These are phyloP conservation scores for Rhizopus arrhizus DNA, from an alignment of 371 early-diverging fungal genomes.

Conservation along the genomic window DNA sequence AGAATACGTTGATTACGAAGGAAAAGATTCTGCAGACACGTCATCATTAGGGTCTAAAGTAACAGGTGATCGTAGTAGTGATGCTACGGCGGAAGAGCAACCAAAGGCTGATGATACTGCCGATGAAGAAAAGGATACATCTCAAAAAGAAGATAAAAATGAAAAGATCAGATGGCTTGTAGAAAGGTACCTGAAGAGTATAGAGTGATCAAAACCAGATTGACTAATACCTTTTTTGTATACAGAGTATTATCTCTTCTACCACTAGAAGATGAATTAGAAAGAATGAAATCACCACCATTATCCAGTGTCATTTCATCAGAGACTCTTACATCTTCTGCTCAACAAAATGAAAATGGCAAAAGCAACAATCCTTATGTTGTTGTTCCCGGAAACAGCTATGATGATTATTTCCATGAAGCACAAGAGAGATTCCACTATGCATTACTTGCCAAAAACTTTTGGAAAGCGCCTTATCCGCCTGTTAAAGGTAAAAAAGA, in stretches of 20 bases:
- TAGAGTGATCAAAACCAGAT: neutral
- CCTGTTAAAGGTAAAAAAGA: conserved; percentile 45
- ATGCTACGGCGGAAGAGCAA: conserved; percentile 15
- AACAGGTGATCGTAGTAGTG: conserved; percentile 36
- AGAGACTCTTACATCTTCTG: conserved; percentile 35
- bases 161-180: conserved; percentile 56
- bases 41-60: conserved; percentile 42
- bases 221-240: neutral
- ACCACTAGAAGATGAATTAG: conserved; percentile 56
- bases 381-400: conserved; percentile 53
- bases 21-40: conserved; percentile 31
- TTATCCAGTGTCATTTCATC: conserved; percentile 40
- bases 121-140: conserved; percentile 12
- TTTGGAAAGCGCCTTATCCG: conserved; percentile 54
- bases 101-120: conserved; percentile 24
- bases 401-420: conserved; percentile 58
- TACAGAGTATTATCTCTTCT: conserved; percentile 47
- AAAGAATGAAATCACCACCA: conserved; percentile 51
- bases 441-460: conserved; percentile 50
- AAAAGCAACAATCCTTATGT: conserved; percentile 15
- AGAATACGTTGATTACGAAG: conserved; percentile 38
- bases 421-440: conserved; percentile 55
- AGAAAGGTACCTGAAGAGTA: conserved; percentile 37
- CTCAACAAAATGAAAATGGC: neutral
- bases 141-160: conserved; percentile 38